These are phyloP conservation scores for Pseudonectria buxi DNA, from an alignment of 2,329 filamentous ascomycete species.

Conservation along the genomic window DNA sequence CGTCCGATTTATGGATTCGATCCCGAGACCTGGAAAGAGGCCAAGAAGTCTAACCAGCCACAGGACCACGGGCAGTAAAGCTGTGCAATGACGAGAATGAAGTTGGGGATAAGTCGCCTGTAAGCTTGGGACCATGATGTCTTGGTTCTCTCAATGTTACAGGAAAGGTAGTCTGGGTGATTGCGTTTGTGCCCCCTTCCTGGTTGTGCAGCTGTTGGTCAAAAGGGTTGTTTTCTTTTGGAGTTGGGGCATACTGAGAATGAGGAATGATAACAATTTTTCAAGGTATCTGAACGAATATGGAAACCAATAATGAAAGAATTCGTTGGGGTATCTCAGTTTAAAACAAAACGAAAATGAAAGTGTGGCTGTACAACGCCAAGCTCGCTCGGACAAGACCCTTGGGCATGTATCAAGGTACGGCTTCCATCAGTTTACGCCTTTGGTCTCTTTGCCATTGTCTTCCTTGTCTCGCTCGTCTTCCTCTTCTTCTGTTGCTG, in stretches of 20 bases:
- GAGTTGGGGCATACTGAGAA: no score
- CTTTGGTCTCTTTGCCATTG: neutral
- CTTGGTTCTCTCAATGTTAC: no score
- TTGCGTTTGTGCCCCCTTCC: no score
- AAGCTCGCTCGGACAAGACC: neutral
- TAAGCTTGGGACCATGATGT: no score
- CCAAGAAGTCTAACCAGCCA: conserved; percentile 6
- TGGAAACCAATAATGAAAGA: conserved; percentile 18
- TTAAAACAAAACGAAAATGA: conserved; percentile 8
- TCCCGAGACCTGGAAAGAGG: conserved; percentile 26
- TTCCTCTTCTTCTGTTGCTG: no score
- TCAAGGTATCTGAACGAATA: no score
- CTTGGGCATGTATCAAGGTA: neutral
- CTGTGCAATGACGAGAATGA: neutral
- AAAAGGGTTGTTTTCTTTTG: no score
- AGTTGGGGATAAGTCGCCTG: conserved; percentile 7
- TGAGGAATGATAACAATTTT: no score
- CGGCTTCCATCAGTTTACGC: no score
- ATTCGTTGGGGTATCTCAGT: conserved; percentile 24
- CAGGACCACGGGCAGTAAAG: neutral
- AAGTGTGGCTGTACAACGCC: neutral
- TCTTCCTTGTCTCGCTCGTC: conserved; percentile 3
- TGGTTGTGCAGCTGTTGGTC: no score
- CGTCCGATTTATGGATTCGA: conserved; percentile 54
- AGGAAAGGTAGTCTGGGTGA: no score